Evolutionary conservation across 495 filamentous ascomycete genomes (phyloP).

Genomic region (Thozetella sp.): DNA sequence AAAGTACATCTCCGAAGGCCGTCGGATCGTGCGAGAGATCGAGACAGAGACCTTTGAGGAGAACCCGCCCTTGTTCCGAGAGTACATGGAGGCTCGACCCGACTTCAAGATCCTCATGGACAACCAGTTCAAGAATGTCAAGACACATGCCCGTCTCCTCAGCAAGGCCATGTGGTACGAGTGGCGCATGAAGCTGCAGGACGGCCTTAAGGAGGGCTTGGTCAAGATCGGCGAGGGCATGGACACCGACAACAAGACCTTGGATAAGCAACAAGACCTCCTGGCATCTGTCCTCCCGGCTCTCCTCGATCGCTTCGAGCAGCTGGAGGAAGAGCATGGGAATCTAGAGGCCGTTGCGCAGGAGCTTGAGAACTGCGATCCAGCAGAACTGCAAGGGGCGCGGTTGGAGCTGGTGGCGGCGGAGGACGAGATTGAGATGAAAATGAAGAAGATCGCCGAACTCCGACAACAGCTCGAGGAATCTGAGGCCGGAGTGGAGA

Average conservation of each 20-base stretch:
- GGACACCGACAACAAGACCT: conserved; percentile 68
- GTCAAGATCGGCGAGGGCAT: conserved; percentile 74
- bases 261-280: conserved; percentile 67
- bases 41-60: conserved; percentile 84
- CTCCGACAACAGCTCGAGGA: conserved; percentile 64
- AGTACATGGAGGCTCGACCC: conserved; percentile 87
- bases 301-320: conserved; percentile 58
- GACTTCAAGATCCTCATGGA: conserved; percentile 86
- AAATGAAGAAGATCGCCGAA: conserved; percentile 63
- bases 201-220: conserved; percentile 79
- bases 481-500: conserved; percentile 61
- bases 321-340: conserved; percentile 61
- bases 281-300: conserved; percentile 66
- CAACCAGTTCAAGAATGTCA: conserved; percentile 94
- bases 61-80: conserved; percentile 86
- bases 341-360: conserved; percentile 69
- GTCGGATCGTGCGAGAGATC: conserved; percentile 83
- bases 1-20: conserved; percentile 89
- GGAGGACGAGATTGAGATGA: conserved; percentile 69
- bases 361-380: conserved; percentile 79
- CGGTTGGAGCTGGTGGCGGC: conserved; percentile 63
- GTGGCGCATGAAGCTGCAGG: conserved; percentile 91
- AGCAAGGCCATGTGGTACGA: conserved; percentile 98
- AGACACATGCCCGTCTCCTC: conserved; percentile 83
- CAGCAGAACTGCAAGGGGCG: conserved; percentile 70